Percentiles rank a stretch among this genome's conserved stretches.
Evolutionary conservation across 2,329 filamentous ascomycete species (phyloP).

Genomic region (Ascochyta lentis): DNA sequence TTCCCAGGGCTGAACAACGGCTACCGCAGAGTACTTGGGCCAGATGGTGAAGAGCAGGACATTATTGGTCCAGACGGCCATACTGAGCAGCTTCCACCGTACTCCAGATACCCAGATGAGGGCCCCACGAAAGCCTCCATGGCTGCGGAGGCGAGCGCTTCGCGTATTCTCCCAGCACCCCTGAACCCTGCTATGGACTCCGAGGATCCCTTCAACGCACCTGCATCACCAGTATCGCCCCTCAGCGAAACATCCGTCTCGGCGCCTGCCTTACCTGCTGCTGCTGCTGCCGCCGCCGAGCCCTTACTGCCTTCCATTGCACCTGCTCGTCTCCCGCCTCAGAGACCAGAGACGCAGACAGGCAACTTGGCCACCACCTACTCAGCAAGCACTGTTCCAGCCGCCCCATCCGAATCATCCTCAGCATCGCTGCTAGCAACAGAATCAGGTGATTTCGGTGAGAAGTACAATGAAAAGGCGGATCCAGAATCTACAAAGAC

Average conservation of each 20-base stretch:
- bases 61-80: constrained; percentile 88
- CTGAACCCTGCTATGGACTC: constrained; percentile 24
- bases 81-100: constrained; percentile 88
- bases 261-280: constrained; percentile 24
- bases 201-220: constrained; percentile 35
- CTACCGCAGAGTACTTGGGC: constrained; percentile 76
- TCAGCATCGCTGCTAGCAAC: constrained; percentile 35
- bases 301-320: constrained; percentile 33
- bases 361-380: constrained; percentile 28
- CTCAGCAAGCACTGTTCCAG: constrained; percentile 27
- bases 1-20: constrained; percentile 72
- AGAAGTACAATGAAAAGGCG: constrained; percentile 30
- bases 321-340: constrained; percentile 39
- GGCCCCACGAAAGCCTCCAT: constrained; percentile 64
- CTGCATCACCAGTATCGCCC: constrained; percentile 32
- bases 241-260: constrained; percentile 28
- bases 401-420: constrained; percentile 37
- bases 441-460: constrained; percentile 28
- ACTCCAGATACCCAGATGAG: constrained; percentile 86
- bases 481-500: constrained; percentile 5
- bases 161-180: constrained; percentile 33
- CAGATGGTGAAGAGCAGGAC: constrained; percentile 86
- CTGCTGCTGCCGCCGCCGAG: constrained; percentile 26
- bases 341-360: constrained; percentile 43
- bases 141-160: constrained; percentile 44